Evolutionary conservation across 2,329 filamentous ascomycete genomes (phyloP).

Genomic region (Aulographum hederae): DNA sequence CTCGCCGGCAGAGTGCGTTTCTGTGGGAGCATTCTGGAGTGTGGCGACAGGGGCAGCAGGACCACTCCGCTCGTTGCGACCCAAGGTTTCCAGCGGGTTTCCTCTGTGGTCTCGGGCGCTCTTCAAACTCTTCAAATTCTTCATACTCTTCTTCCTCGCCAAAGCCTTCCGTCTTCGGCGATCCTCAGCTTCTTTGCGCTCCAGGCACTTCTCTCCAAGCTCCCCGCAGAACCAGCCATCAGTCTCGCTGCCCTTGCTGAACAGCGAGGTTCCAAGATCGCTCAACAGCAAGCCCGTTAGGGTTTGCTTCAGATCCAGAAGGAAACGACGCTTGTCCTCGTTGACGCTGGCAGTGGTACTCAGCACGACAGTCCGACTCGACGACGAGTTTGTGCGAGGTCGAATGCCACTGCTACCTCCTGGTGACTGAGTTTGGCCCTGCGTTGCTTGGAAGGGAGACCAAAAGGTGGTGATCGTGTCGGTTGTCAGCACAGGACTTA

Average conservation of each 20-base stretch:
- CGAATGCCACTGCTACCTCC: constrained; percentile 42
- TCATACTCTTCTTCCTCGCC: constrained; percentile 35
- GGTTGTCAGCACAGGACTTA: constrained; percentile 50
- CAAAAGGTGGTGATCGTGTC: constrained; percentile 71
- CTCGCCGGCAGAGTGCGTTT: constrained; percentile 9
- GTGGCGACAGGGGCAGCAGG: constrained; percentile 23
- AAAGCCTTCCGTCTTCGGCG: constrained; percentile 18
- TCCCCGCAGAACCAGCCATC: constrained; percentile 64
- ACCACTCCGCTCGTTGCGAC: constrained; percentile 19
- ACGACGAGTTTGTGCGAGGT: constrained; percentile 46
- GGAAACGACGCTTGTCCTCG: constrained; percentile 62
- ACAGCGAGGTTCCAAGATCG: constrained; percentile 72
- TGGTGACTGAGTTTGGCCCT: constrained; percentile 11
- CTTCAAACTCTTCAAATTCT: constrained; percentile 33
- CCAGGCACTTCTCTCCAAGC: constrained; percentile 28
- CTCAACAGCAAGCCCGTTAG: constrained; percentile 74
- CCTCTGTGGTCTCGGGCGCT: constrained; percentile 18
- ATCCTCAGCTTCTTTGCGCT: constrained; percentile 21
- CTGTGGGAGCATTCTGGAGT: constrained; percentile 20
- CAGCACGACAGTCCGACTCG: constrained; percentile 46
- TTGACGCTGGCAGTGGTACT: constrained; percentile 29
- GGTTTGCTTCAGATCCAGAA: constrained; percentile 58
- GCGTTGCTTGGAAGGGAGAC: constrained; percentile 63
- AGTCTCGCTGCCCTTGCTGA: constrained; percentile 80
- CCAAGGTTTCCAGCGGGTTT: constrained; percentile 23